A percentile compares a stretch with the other conserved stretches of the same genome.
Evolutionary conservation across 345 rosid species (phyloP).

Genomic region (Capsella bursapastoris): DNA sequence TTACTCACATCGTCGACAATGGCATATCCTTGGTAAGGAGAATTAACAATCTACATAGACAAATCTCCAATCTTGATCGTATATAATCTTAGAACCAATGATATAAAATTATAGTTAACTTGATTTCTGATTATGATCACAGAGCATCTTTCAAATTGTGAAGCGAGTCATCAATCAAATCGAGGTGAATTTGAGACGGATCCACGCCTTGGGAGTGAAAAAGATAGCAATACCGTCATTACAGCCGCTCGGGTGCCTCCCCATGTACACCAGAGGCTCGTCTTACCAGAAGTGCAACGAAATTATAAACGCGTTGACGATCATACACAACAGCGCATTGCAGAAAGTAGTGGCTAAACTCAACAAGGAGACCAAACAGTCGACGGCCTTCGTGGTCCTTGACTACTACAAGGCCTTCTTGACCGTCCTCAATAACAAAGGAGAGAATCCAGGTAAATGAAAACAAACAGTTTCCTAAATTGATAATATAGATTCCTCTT

Average conservation of each 20-base stretch:
- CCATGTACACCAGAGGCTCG: not conserved
- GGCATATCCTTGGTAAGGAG: constrained; percentile 35
- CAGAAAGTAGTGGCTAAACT: constrained; percentile 53
- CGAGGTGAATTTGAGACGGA: not conserved
- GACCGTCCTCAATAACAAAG: constrained; percentile 49
- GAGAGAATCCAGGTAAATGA: constrained; percentile 29
- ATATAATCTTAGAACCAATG: too few species aligned
- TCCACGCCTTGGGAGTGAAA: not conserved
- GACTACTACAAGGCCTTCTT: constrained; percentile 63
- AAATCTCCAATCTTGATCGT: too few species aligned
- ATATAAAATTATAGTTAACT: too few species aligned
- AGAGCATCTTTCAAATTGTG: too few species aligned
- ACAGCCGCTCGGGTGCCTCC: not conserved
- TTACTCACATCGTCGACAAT: constrained; percentile 41
- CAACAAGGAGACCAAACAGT: constrained; percentile 42
- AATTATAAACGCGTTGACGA: not conserved
- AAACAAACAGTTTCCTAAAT: not conserved
- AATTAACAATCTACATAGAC: too few species aligned
- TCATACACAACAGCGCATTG: constrained; percentile 55
- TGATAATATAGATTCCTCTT: too few species aligned
- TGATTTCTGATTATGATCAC: too few species aligned
- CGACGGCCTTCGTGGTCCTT: constrained; percentile 42
- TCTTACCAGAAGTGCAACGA: not conserved
- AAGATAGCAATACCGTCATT: not conserved
- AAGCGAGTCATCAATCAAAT: not conserved